Conservation (phyloP, 1,284 basidiomycete species). For the Exobasidium cylindrosporum region DNA sequence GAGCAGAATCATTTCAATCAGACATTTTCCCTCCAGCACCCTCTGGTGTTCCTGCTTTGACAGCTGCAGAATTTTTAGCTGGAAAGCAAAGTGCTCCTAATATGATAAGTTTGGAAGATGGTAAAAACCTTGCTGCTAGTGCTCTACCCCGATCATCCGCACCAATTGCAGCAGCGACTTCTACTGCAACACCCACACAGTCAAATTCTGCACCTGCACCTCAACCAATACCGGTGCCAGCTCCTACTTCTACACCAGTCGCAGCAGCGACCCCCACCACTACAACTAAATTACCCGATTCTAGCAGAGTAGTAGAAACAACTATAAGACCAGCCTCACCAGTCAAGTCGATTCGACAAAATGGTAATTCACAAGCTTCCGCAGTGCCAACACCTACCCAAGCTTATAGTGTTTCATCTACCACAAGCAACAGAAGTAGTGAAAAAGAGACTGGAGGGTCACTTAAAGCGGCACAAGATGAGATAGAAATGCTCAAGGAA, state of each 20-base stretch:
- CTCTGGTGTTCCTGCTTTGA: conserved; percentile 73
- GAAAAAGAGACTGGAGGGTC: neutral
- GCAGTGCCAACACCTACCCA: neutral
- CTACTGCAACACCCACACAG: conserved; percentile 2
- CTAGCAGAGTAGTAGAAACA: neutral
- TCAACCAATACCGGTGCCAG: conserved; percentile 10
- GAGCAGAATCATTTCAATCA: conserved; percentile 83
- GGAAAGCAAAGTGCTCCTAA: conserved; percentile 66
- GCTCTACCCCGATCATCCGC: neutral
- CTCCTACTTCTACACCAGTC: conserved; percentile 15
- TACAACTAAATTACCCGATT: neutral
- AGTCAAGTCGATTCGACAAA: neutral
- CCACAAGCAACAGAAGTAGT: neutral
- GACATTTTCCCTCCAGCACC: conserved; percentile 92
- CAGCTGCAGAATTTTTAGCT: conserved; percentile 77
- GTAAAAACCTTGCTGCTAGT: conserved; percentile 8
- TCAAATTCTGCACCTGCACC: conserved; percentile 13
- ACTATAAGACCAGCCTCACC: neutral
- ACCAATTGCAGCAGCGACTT: neutral
- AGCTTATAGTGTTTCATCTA: neutral
- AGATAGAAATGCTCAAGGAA: conserved; percentile 8
- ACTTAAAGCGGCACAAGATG: neutral
- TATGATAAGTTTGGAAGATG: conserved; percentile 60
- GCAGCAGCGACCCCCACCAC: conserved; percentile 19
- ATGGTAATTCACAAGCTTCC: neutral